phyloP scores from a whole-genome alignment of 2,329 filamentous ascomycete genomes.

The Alternaria consortialis region DNA sequence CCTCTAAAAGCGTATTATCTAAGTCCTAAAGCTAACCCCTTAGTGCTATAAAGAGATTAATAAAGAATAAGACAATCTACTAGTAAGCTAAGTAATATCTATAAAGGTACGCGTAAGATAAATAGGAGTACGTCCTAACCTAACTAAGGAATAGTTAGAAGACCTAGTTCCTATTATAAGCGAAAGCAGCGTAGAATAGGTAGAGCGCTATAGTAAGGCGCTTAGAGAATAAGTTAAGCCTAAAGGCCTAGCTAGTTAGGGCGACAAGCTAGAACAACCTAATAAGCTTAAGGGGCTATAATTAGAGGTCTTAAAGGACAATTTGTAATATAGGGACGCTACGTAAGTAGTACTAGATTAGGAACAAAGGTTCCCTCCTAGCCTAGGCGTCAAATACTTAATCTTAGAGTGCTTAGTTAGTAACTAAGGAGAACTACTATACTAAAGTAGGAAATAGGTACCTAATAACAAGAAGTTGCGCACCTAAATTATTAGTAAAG shows the following conservation, averaged over 20 bases:
- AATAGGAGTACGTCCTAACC: not conserved
- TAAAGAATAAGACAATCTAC: too few relatives aligned
- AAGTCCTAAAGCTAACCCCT: too few relatives aligned
- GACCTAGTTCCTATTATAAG: not conserved
- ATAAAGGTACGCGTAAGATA: not conserved
- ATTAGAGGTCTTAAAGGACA: not conserved
- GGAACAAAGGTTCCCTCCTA: not conserved
- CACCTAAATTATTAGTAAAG: not conserved
- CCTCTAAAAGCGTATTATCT: too few relatives aligned
- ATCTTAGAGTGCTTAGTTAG: not conserved
- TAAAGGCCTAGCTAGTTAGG: too few relatives aligned
- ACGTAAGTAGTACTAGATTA: not conserved
- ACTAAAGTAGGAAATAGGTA: not conserved
- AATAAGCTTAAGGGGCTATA: not conserved
- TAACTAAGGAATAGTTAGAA: not conserved
- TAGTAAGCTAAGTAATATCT: too few relatives aligned
- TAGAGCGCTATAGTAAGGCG: not conserved
- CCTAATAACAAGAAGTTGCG: not conserved
- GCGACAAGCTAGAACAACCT: not conserved
- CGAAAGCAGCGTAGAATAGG: not conserved
- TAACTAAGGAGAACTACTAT: not conserved
- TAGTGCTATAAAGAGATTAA: too few relatives aligned
- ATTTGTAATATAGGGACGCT: not conserved
- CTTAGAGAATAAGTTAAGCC: not conserved
- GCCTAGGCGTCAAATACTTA: not conserved